Evolutionary conservation across 306 rosid species (phyloP).

Genomic region (Cercis canadensis): DNA sequence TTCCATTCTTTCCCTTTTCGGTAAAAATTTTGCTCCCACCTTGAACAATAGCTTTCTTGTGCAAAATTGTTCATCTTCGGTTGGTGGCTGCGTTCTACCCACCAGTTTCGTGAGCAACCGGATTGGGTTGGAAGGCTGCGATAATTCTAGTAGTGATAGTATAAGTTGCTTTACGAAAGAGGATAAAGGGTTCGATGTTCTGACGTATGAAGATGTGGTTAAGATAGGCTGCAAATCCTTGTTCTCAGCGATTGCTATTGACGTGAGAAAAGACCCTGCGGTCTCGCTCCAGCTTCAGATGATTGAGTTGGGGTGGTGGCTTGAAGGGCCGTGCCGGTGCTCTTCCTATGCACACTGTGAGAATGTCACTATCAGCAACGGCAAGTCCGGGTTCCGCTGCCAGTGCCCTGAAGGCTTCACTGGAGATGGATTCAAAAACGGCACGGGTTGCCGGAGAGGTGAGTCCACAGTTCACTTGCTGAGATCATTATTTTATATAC

Average conservation of each 20-base stretch:
- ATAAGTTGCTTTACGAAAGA: constrained; percentile 55
- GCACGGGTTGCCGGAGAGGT: constrained; percentile 78
- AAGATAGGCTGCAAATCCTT: constrained; percentile 42
- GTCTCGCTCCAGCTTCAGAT: constrained; percentile 54
- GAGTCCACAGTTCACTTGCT: constrained; percentile 53
- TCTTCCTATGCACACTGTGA: constrained; percentile 36
- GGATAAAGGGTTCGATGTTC: not conserved
- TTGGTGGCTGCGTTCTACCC: constrained; percentile 50
- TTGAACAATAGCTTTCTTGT: constrained; percentile 63
- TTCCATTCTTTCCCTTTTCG: constrained; percentile 49
- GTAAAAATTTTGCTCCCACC: constrained; percentile 44
- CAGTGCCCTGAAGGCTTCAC: constrained; percentile 51
- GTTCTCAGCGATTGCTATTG: constrained; percentile 58
- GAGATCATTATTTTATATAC: not conserved
- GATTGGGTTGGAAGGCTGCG: constrained; percentile 33
- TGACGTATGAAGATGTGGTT: constrained; percentile 6
- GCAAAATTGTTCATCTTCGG: constrained; percentile 41
- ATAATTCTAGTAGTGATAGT: constrained; percentile 18
- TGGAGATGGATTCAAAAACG: constrained; percentile 69
- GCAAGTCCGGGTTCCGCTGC: constrained; percentile 56
- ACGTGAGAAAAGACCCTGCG: constrained; percentile 30
- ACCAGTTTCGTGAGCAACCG: constrained; percentile 38
- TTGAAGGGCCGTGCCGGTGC: constrained; percentile 44
- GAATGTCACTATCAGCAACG: not conserved
- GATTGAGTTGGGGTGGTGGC: constrained; percentile 87